Evolutionary conservation across 2,329 filamentous ascomycete species (phyloP).

Genomic region (Pestalotiopsis sp.): DNA sequence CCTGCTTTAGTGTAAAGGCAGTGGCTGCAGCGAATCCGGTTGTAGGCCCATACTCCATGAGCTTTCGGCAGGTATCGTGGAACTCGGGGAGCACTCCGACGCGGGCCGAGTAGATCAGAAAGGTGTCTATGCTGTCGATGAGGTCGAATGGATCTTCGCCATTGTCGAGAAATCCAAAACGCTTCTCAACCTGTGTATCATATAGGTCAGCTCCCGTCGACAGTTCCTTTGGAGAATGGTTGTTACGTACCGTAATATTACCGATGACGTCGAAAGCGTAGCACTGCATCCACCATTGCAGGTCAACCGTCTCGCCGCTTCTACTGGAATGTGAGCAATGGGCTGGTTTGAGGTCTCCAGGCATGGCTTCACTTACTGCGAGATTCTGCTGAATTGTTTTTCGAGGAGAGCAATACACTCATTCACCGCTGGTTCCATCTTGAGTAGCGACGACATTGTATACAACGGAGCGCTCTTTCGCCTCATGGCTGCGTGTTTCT

Average conservation of each 20-base stretch:
- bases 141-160: neutral
- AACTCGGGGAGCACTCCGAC: neutral
- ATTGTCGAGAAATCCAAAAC: neutral
- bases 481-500: constrained; percentile 27
- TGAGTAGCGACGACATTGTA: constrained; percentile 33
- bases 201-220: too few species aligned
- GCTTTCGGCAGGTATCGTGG: constrained; percentile 1
- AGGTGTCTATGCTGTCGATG: neutral
- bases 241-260: neutral
- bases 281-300: neutral
- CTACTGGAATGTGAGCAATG: neutral
- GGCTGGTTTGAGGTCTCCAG: neutral
- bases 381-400: constrained; percentile 29
- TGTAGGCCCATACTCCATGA: constrained; percentile 15
- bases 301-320: constrained; percentile 22
- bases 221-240: too few species aligned
- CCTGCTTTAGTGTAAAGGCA: constrained; percentile 23
- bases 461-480: constrained; percentile 30
- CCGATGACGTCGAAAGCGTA: constrained; percentile 6
- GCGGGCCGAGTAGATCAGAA: neutral
- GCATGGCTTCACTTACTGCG: neutral
- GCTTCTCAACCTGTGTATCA: neutral
- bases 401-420: constrained; percentile 30
- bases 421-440: constrained; percentile 36
- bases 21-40: constrained; percentile 27